Percentiles rank a stretch among this genome's conserved stretches.
phyloP scores from a whole-genome alignment of 1,284 basidiomycete species.

The Trichosporon sp. region DNA sequence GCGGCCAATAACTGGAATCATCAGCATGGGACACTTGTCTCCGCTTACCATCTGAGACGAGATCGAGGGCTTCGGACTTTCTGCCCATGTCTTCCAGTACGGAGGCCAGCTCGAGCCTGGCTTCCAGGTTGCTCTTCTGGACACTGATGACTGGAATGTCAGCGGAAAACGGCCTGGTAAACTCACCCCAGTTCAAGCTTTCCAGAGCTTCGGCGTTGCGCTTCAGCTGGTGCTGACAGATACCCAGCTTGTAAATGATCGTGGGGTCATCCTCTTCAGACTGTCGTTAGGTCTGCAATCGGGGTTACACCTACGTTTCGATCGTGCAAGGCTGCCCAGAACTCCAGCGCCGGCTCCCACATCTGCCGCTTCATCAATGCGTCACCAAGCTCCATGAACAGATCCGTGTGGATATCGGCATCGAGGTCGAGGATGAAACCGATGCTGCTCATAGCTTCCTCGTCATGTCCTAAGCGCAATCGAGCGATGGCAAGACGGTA shows the following conservation, averaged over 20 bases:
- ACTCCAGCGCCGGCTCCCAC: conserved; percentile 68
- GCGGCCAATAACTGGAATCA: conserved; percentile 20
- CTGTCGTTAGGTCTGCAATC: background rate
- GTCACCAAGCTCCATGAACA: conserved; percentile 79
- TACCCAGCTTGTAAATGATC: conserved; percentile 56
- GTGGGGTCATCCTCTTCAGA: conserved; percentile 25
- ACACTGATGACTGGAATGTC: conserved; percentile 60
- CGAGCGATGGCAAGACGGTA: conserved; percentile 81
- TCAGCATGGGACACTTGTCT: background rate
- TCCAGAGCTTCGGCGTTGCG: conserved; percentile 71
- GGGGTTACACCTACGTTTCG: conserved; percentile 46
- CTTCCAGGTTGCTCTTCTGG: conserved; percentile 70
- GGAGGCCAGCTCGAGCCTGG: conserved; percentile 81
- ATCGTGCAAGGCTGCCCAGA: conserved; percentile 69
- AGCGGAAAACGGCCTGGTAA: background rate
- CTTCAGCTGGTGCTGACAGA: conserved; percentile 68
- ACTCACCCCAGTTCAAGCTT: conserved; percentile 72
- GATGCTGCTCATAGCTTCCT: conserved; percentile 75
- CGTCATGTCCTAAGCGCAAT: conserved; percentile 70
- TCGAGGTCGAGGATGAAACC: conserved; percentile 66
- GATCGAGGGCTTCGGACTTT: conserved; percentile 71
- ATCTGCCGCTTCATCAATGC: conserved; percentile 70
- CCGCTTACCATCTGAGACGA: conserved; percentile 73
- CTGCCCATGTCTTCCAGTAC: conserved; percentile 76
- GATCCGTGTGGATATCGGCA: conserved; percentile 65